A percentile compares a stretch with the other conserved stretches of the same genome.
These are phyloP conservation scores for Dichotomocladium elegans DNA, from an alignment of 371 early-diverging fungal species.

Conservation along the genomic window DNA sequence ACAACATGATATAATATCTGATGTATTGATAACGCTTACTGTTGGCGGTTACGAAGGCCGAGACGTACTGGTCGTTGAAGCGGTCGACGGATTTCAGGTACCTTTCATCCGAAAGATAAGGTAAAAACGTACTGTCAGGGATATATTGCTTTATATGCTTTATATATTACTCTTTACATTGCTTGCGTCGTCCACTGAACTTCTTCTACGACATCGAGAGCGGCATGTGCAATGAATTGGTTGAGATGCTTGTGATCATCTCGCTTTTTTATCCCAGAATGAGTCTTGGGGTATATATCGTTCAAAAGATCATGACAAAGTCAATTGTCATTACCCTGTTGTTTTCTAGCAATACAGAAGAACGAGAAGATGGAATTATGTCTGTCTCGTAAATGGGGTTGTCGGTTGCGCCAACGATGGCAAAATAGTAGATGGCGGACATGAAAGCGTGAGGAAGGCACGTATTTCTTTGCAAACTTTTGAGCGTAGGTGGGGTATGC, in stretches of 20 bases:
- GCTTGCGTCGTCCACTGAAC: slow-evolving; percentile 80
- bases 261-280: slow-evolving; percentile 27
- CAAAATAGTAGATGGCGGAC: slow-evolving; percentile 81
- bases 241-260: slow-evolving; percentile 89
- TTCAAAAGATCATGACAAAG: not conserved
- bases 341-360: slow-evolving; percentile 26
- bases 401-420: slow-evolving; percentile 90
- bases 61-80: slow-evolving; percentile 91
- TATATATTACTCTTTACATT: slow-evolving; percentile 67
- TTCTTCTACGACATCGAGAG: slow-evolving; percentile 94
- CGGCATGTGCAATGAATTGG: slow-evolving; percentile 94
- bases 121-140: no score
- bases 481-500: no score
- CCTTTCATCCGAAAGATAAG: no score
- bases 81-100: slow-evolving; percentile 92
- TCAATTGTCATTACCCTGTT: slow-evolving; percentile 34
- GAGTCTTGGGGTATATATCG: not conserved
- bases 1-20: not conserved
- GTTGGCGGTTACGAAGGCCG: slow-evolving; percentile 89
- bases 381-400: slow-evolving; percentile 94
- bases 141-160: no score
- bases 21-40: slow-evolving; percentile 41
- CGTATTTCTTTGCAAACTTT: no score
- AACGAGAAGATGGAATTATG: slow-evolving; percentile 57
- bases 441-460: no score